phyloP scores from a whole-genome alignment of 352 stramenopile genomes.

The Phytophthora syringae region DNA sequence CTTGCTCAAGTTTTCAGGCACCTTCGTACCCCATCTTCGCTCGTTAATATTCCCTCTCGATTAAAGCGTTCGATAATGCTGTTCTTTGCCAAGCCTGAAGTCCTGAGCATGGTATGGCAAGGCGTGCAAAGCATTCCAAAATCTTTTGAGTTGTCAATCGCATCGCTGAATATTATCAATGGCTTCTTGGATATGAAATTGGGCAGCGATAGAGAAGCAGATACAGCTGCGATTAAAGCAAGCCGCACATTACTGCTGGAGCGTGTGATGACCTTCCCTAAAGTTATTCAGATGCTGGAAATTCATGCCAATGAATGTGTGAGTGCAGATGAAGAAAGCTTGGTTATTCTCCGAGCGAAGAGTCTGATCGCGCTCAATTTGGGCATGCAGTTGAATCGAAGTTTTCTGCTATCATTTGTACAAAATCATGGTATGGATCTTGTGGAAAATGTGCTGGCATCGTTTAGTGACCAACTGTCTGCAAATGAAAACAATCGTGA shows the following conservation, averaged over 20 bases:
- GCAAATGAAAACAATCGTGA: conserved; percentile 4
- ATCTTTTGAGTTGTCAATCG: conserved; percentile 43
- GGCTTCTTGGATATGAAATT: conserved; percentile 61
- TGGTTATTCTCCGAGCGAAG: conserved; percentile 62
- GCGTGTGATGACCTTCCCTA: conserved; percentile 37
- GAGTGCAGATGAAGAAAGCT: conserved; percentile 4
- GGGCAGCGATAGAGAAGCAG: conserved; percentile 25
- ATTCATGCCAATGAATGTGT: background rate
- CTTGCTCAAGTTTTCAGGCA: conserved; percentile 64
- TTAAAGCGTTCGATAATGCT: conserved; percentile 45
- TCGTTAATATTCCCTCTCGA: conserved; percentile 23
- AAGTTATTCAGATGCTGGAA: conserved; percentile 29
- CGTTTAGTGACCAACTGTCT: conserved; percentile 33
- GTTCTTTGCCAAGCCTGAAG: conserved; percentile 42
- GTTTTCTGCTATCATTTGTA: conserved; percentile 53
- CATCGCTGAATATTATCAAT: conserved; percentile 75
- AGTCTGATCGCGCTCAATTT: conserved; percentile 69
- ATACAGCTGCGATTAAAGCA: conserved; percentile 38
- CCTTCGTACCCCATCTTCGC: conserved; percentile 40
- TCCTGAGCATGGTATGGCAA: conserved; percentile 53
- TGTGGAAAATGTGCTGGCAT: conserved; percentile 40
- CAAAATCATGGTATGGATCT: conserved; percentile 33
- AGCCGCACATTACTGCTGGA: conserved; percentile 47
- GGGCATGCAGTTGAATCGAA: conserved; percentile 51
- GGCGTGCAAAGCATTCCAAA: conserved; percentile 30